A percentile compares a stretch with the other conserved stretches of the same genome.
Conservation (phyloP, 164 flowering plant species). For the Piper longum region DNA sequence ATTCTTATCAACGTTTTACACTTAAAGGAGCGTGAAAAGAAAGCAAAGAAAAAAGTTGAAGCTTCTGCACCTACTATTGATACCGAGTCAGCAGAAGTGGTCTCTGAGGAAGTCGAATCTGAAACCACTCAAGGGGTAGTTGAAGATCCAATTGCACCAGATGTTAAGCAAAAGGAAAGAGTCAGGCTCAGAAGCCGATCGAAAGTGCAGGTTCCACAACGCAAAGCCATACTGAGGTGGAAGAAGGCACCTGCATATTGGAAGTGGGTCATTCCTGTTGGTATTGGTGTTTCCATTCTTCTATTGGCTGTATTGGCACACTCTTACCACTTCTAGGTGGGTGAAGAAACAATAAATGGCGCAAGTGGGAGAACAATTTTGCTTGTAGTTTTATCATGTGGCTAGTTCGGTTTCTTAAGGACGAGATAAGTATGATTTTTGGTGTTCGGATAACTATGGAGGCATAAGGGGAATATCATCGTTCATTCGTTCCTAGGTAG, state of each 20-base stretch:
- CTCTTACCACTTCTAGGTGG: slow-evolving; percentile 29
- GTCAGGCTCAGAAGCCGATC: slow-evolving; percentile 33
- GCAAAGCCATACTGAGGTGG: slow-evolving; percentile 49
- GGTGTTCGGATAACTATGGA: too few relatives aligned
- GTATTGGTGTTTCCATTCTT: slow-evolving; percentile 17
- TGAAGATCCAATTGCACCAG: slow-evolving; percentile 25
- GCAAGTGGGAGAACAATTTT: background rate
- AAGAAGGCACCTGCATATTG: slow-evolving; percentile 61
- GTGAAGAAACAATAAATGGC: background rate
- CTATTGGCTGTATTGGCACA: slow-evolving; percentile 31
- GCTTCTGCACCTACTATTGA: slow-evolving; percentile 13
- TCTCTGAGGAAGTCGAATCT: slow-evolving; percentile 20
- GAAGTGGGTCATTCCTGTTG: slow-evolving; percentile 49
- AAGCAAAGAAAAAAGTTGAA: slow-evolving; percentile 56
- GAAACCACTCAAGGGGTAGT: slow-evolving; percentile 25
- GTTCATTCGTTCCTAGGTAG: too few relatives aligned
- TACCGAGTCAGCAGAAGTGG: slow-evolving; percentile 25
- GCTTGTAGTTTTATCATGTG: background rate
- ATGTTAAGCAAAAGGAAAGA: slow-evolving; percentile 35
- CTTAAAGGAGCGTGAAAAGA: slow-evolving; percentile 69
- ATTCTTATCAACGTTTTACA: background rate
- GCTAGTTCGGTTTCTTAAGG: too few relatives aligned
- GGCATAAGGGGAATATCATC: too few relatives aligned
- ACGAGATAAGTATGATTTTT: too few relatives aligned
- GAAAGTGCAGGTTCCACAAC: slow-evolving; percentile 43